phyloP scores from a whole-genome alignment of 202 grass and related monocot species.

The Eragrostis tef region DNA sequence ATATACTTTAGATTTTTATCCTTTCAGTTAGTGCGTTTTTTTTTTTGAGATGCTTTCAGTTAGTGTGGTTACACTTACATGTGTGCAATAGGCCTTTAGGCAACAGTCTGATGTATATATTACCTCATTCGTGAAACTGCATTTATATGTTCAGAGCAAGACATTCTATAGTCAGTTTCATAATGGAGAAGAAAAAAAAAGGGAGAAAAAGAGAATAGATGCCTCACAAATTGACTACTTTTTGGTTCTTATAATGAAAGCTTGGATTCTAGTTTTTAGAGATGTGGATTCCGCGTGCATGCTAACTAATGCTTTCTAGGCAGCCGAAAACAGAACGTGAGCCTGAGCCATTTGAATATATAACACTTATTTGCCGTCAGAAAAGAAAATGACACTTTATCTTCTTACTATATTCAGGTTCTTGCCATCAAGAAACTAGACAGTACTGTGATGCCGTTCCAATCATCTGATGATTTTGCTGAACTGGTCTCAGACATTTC shows the following conservation, averaged over 20 bases:
- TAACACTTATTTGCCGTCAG: not conserved
- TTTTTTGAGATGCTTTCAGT: no score
- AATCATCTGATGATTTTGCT: constrained; percentile 80
- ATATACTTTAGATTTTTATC: no score
- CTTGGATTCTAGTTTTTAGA: not conserved
- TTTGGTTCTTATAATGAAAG: constrained; percentile 17
- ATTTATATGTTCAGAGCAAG: constrained; percentile 12
- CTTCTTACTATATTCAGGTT: constrained; percentile 66
- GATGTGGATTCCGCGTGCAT: not conserved
- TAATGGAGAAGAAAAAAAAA: constrained; percentile 21
- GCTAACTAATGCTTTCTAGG: not conserved
- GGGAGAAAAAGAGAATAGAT: no score
- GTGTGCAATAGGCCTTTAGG: no score
- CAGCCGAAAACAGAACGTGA: constrained; percentile 15
- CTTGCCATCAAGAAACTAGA: constrained; percentile 93
- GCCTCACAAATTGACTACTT: constrained; percentile 6
- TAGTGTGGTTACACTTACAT: not conserved
- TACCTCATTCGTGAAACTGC: no score
- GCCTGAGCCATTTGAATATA: constrained; percentile 39
- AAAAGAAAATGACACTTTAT: constrained; percentile 8
- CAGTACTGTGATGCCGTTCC: constrained; percentile 61
- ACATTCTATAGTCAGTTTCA: not conserved
- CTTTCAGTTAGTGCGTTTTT: no score
- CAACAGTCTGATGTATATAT: no score
- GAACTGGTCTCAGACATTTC: constrained; percentile 76